phyloP scores from a whole-genome alignment of 768 basidiomycete genomes.

The Podaxis sp. region DNA sequence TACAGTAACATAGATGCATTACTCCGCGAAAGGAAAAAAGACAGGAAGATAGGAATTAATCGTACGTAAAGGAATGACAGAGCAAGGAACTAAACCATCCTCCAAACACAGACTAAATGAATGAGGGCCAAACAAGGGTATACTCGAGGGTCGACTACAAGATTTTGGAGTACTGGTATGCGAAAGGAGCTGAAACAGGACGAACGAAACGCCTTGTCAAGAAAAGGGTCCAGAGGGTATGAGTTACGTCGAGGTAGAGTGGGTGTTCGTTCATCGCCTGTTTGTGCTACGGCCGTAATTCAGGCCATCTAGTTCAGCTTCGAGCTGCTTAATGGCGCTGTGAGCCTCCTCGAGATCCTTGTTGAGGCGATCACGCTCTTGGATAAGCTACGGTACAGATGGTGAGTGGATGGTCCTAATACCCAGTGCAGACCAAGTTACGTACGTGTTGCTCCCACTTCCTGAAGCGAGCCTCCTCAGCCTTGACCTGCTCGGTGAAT shows the following conservation, averaged over 20 bases:
- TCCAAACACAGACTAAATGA: background rate
- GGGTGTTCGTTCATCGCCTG: slow-evolving; percentile 47
- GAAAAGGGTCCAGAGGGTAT: background rate
- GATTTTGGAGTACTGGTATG: slow-evolving; percentile 16
- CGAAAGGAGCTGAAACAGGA: background rate
- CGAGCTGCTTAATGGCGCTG: slow-evolving; percentile 87
- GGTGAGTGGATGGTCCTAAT: slow-evolving; percentile 14
- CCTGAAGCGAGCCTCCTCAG: slow-evolving; percentile 95
- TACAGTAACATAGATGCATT: slow-evolving; percentile 7
- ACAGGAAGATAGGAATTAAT: slow-evolving; percentile 1
- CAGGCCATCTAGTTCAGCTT: slow-evolving; percentile 86
- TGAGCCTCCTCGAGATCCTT: slow-evolving; percentile 95
- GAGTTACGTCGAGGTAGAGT: background rate
- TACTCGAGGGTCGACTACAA: slow-evolving; percentile 5
- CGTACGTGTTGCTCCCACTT: slow-evolving; percentile 99
- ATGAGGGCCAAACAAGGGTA: slow-evolving; percentile 8
- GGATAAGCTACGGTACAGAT: slow-evolving; percentile 71
- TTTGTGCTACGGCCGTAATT: slow-evolving; percentile 76
- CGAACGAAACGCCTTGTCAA: slow-evolving; percentile 2
- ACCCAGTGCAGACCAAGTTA: slow-evolving; percentile 18
- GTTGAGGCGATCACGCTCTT: slow-evolving; percentile 97
- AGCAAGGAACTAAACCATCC: background rate
- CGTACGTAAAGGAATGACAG: slow-evolving; percentile 6
- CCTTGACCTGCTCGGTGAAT: slow-evolving; percentile 99
- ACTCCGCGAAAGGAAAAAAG: background rate